Percentiles rank a stretch among this genome's conserved stretches.
Evolutionary conservation across 2,329 filamentous ascomycete genomes (phyloP).

Genomic region (Calonectria multiphialidica): DNA sequence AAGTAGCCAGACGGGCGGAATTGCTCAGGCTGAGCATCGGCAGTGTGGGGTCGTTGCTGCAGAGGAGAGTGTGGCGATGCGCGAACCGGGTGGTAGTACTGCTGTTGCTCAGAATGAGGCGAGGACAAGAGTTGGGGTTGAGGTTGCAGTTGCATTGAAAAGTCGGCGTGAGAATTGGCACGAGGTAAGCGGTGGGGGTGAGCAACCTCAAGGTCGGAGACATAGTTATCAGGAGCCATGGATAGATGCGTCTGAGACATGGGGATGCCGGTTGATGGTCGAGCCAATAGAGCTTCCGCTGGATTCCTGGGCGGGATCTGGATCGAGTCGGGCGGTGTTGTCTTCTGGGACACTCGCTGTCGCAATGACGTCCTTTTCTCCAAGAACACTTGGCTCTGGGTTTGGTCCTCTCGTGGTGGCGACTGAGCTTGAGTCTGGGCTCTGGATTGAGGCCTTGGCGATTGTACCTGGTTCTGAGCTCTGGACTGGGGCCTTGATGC

Average conservation of each 20-base stretch:
- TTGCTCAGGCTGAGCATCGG: conserved; percentile 50
- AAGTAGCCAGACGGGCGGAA: conserved; percentile 49
- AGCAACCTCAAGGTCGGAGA: conserved; percentile 58
- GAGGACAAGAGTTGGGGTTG: conserved; percentile 46
- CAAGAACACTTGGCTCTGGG: conserved; percentile 26
- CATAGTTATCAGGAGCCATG: conserved; percentile 59
- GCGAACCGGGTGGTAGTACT: conserved; percentile 72
- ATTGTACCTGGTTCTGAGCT: not conserved
- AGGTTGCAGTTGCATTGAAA: conserved; percentile 39
- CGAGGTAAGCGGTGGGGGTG: conserved; percentile 49
- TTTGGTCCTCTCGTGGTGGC: conserved; percentile 33
- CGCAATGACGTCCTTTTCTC: conserved; percentile 62
- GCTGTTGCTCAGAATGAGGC: conserved; percentile 54
- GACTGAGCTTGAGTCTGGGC: conserved; percentile 27
- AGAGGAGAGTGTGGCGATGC: conserved; percentile 74
- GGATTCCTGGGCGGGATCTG: conserved; percentile 59
- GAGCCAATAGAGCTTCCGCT: conserved; percentile 33
- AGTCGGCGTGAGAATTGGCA: conserved; percentile 49
- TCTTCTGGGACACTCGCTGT: conserved; percentile 67
- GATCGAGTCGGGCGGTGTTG: conserved; percentile 64
- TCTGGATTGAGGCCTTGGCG: conserved; percentile 25
- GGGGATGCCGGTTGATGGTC: conserved; percentile 48
- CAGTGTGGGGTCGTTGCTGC: conserved; percentile 69
- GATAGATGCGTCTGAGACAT: conserved; percentile 47
- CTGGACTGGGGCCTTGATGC: conserved; percentile 35